Percentiles rank a stretch among this genome's conserved stretches.
phyloP scores from a whole-genome alignment of 495 filamentous ascomycete genomes.

The Chaetomium fimeti region DNA sequence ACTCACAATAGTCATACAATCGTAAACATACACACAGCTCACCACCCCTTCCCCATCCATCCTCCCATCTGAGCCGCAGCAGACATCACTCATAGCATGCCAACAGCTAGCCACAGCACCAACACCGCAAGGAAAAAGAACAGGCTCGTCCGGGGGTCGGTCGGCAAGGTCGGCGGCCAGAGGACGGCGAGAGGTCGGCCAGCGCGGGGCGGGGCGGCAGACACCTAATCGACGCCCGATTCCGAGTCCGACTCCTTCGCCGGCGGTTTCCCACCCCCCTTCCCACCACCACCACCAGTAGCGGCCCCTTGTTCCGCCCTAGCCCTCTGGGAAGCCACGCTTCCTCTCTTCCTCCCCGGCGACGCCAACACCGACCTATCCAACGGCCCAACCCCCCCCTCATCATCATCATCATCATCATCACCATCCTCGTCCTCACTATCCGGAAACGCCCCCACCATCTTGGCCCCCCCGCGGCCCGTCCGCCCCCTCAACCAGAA shows the following conservation, averaged over 20 bases:
- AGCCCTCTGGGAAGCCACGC: neutral
- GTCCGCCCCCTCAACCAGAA: neutral
- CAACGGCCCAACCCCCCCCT: constrained; percentile 15
- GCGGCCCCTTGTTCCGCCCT: neutral
- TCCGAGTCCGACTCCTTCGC: neutral
- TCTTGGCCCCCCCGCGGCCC: constrained; percentile 16
- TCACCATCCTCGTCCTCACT: constrained; percentile 22
- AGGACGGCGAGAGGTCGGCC: neutral
- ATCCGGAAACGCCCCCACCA: constrained; percentile 35
- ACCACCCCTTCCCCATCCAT: neutral
- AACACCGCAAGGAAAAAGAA: neutral
- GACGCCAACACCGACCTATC: constrained; percentile 2
- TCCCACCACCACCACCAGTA: neutral
- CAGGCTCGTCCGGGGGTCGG: neutral
- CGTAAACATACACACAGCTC: constrained; percentile 6
- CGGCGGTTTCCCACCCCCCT: too few relatives aligned
- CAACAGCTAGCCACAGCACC: neutral
- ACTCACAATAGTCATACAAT: constrained; percentile 6
- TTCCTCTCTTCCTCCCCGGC: neutral
- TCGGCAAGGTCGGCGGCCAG: neutral
- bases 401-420: constrained; percentile 8
- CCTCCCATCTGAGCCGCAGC: too few relatives aligned
- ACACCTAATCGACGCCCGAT: constrained; percentile 14
- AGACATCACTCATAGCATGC: neutral
- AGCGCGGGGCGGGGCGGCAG: too few relatives aligned